These are phyloP conservation scores for Volvox reticuliferus DNA, from an alignment of 139 green algal genomes.

Conservation along the genomic window DNA sequence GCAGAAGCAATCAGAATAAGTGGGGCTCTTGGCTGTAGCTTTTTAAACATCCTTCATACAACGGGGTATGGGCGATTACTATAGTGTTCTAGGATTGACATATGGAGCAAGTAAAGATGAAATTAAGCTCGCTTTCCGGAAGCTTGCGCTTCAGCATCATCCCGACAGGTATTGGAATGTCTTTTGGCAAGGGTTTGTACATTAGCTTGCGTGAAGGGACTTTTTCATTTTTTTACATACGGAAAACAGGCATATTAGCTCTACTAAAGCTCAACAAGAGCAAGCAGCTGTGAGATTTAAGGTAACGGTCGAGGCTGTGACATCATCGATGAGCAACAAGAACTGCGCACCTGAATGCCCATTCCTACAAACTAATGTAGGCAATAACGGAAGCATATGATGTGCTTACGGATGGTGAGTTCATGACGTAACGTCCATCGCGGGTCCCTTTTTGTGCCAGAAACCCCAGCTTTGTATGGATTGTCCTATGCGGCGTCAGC, in stretches of 20 bases:
- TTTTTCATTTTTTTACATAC: too few relatives aligned
- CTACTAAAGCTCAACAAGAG: not conserved
- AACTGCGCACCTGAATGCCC: not conserved
- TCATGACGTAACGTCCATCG: too few relatives aligned
- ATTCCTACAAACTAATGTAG: not conserved
- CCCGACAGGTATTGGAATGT: slow-evolving; percentile 17
- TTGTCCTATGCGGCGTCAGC: too few relatives aligned
- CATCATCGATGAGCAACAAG: not conserved
- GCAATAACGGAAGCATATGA: slow-evolving; percentile 44
- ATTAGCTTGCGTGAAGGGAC: too few relatives aligned
- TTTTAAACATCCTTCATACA: too few relatives aligned
- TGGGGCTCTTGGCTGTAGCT: not conserved
- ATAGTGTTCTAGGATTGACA: not conserved
- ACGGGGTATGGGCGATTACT: not conserved
- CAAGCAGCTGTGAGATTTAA: slow-evolving; percentile 17
- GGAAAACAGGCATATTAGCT: not conserved
- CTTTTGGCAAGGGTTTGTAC: too few relatives aligned
- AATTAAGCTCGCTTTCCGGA: slow-evolving; percentile 29
- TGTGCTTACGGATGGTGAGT: slow-evolving; percentile 27
- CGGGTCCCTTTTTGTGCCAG: too few relatives aligned
- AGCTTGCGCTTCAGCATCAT: slow-evolving; percentile 12
- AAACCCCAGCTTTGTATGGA: too few relatives aligned
- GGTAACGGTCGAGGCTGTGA: not conserved
- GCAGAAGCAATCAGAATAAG: not conserved
- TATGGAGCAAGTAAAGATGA: slow-evolving; percentile 22